These are phyloP conservation scores for Phaeosphaeriaceae sp. DNA, from an alignment of 2,329 filamentous ascomycete species.

Conservation along the genomic window DNA sequence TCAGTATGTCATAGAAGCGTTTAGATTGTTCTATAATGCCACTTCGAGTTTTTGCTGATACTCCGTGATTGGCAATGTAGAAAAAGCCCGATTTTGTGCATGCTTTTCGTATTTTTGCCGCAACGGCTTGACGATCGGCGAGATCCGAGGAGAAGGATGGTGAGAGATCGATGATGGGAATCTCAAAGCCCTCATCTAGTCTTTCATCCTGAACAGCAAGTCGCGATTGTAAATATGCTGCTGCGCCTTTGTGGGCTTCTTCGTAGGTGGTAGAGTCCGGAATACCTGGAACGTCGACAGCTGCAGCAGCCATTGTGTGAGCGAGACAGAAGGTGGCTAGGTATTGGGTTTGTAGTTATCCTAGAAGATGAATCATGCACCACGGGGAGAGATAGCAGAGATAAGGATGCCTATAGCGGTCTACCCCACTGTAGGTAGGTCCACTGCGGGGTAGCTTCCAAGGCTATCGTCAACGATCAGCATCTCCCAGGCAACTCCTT, in stretches of 20 bases:
- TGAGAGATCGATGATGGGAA: conserved; percentile 49
- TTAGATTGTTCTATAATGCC: conserved; percentile 47
- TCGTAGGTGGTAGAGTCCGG: conserved; percentile 24
- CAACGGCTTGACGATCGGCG: conserved; percentile 44
- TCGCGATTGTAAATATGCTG: conserved; percentile 46
- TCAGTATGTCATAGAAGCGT: conserved; percentile 45
- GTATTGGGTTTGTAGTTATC: background rate
- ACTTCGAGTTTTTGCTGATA: conserved; percentile 34
- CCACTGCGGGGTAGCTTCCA: background rate
- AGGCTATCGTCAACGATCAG: too few species aligned
- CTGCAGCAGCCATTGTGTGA: conserved; percentile 7
- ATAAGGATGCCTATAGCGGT: background rate
- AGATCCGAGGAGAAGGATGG: conserved; percentile 44
- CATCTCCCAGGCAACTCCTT: too few species aligned
- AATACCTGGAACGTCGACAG: background rate
- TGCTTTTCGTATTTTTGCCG: conserved; percentile 47
- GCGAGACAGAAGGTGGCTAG: background rate
- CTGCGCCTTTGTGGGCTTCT: conserved; percentile 45
- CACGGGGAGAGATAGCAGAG: background rate
- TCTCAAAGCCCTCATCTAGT: conserved; percentile 34
- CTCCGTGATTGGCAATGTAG: conserved; percentile 49
- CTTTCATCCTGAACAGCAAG: conserved; percentile 23
- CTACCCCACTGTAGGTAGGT: background rate
- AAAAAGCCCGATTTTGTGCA: conserved; percentile 53
- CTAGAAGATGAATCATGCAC: background rate